Conservation (phyloP, 2,329 filamentous ascomycete genomes). For the Xylaria sp. region DNA sequence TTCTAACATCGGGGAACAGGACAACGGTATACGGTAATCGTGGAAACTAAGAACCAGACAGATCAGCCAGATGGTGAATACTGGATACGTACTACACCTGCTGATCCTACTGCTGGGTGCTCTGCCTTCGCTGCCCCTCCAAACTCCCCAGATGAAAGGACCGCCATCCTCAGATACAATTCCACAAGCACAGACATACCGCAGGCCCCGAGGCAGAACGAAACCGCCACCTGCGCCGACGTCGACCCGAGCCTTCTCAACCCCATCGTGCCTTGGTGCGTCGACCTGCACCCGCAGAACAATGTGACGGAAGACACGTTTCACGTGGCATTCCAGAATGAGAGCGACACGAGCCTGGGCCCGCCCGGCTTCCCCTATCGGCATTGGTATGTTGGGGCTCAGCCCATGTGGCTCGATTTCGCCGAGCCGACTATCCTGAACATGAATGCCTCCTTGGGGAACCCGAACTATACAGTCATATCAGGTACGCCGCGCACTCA, state of each 20-base stretch:
- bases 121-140: slow-evolving; percentile 9
- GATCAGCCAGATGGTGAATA: slow-evolving; percentile 18
- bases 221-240: slow-evolving; percentile 15
- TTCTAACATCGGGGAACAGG: slow-evolving; percentile 31
- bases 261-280: slow-evolving; percentile 23
- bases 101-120: slow-evolving; percentile 9
- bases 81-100: slow-evolving; percentile 35
- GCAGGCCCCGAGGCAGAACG: slow-evolving; percentile 18
- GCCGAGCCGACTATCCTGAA: slow-evolving; percentile 26
- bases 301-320: slow-evolving; percentile 26
- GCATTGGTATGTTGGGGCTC: slow-evolving; percentile 22
- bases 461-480: slow-evolving; percentile 25
- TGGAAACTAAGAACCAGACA: slow-evolving; percentile 28
- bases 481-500: slow-evolving; percentile 8
- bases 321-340: slow-evolving; percentile 28
- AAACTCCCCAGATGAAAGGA: slow-evolving; percentile 23
- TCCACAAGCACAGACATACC: slow-evolving; percentile 32
- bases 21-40: slow-evolving; percentile 31
- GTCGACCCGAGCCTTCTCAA: slow-evolving; percentile 17
- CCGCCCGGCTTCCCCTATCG: slow-evolving; percentile 34
- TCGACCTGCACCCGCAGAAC: slow-evolving; percentile 25
- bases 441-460: slow-evolving; percentile 12
- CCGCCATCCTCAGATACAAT: slow-evolving; percentile 34
- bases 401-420: slow-evolving; percentile 28
- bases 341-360: slow-evolving; percentile 29